Conservation (phyloP, 768 basidiomycete genomes). For the Amanita rubescens region DNA sequence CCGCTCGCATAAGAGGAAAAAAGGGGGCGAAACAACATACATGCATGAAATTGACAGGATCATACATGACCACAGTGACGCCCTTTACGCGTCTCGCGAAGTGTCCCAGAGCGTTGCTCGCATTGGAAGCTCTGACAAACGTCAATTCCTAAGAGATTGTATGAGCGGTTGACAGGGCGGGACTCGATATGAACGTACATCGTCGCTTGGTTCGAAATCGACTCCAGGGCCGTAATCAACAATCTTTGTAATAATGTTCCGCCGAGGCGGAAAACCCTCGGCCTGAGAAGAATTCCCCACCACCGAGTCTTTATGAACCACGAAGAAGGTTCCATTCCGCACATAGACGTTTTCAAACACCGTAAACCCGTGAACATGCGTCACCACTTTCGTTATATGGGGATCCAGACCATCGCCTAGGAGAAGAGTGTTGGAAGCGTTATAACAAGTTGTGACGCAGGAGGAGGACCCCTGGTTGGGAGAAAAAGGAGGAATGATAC, state of each 20-base stretch:
- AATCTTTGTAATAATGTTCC: conserved; percentile 31
- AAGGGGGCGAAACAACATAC: conserved; percentile 11
- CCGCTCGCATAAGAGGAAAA: neutral
- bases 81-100: conserved; percentile 14
- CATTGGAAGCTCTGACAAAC: conserved; percentile 17
- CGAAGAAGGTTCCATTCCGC: conserved; percentile 62
- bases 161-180: neutral
- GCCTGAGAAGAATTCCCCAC: neutral
- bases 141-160: conserved; percentile 17
- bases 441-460: neutral
- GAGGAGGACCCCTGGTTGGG: neutral
- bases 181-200: conserved; percentile 16
- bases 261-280: conserved; percentile 34
- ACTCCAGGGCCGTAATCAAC: conserved; percentile 13
- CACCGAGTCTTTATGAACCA: conserved; percentile 37
- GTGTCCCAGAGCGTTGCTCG: conserved; percentile 15
- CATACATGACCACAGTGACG: conserved; percentile 18
- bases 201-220: conserved; percentile 23
- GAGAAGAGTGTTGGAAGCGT: neutral
- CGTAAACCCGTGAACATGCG: conserved; percentile 57
- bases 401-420: neutral
- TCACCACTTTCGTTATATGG: neutral
- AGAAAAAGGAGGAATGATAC: neutral
- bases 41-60: conserved; percentile 18
- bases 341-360: conserved; percentile 69